Evolutionary conservation across 345 rosid species (phyloP), one percentile per base, ranked within the genome.

Genomic region (Corchorus olitorius): DNA sequence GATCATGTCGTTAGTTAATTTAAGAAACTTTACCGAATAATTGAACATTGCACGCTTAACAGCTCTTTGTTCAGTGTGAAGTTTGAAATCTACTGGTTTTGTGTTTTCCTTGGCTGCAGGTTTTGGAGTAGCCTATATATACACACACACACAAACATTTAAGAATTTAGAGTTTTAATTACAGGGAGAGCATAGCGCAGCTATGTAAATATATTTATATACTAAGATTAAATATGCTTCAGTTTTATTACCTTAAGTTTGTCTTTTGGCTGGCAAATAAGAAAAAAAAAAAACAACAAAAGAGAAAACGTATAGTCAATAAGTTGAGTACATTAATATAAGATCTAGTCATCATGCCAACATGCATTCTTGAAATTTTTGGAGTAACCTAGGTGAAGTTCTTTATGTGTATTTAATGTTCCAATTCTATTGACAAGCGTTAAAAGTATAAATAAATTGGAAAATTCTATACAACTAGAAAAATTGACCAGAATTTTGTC

Each of bases 61-160:
- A 13, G 98, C 98, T 85, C 98, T 89, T 76, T 93, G 89, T 41
- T 88, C 88, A 3, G 97, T 90, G 76, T 83, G 98, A 80, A 92
- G 94, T 75, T 81, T 92, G 85, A 93, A 86, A 55, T 89, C 95
- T 35, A 79, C 78, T 8, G 89, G 90, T 80, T 87, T 90, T 12
- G 89, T 89, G 70, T 92, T 90, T 76, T 93, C 98, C 76, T 90
- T 93, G 5, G 84, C 79, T 37, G 65, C 33, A 70, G 81, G 76
- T 56, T 84, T 91, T 62, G 83, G 72, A 65, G 45, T 73, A 49
- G 49, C 81, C 88, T 78, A 16, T 10, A 56, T 17, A 7, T 8
- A 8, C 1, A 20, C 16, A 22, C 16, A 22, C 9, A 12, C 13
- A 27, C 13, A 17, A 3, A 41, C 14, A 76, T 34, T 8, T 27